Conservation (phyloP, 129 eudicot genomes). For the Scalesia atractyloides region DNA sequence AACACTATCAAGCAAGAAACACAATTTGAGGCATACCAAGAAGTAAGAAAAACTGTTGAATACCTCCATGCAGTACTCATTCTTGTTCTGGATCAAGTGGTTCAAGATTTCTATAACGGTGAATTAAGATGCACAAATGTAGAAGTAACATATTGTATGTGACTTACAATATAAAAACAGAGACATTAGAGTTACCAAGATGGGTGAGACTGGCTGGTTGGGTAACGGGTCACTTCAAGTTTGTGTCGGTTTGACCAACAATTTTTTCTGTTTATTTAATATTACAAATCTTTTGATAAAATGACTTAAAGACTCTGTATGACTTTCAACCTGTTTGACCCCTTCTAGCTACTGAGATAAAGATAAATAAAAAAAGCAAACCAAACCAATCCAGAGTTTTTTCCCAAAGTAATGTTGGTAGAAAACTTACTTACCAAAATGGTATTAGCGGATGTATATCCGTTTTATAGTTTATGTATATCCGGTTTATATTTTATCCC, state of each 20-base stretch:
- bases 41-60: background rate
- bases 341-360: background rate
- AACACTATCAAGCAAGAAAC: slow-evolving; percentile 21
- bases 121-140: slow-evolving; percentile 52
- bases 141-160: background rate
- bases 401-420: no score
- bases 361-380: background rate
- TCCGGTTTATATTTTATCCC: no score
- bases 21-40: background rate
- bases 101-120: slow-evolving; percentile 69
- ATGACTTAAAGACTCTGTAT: background rate
- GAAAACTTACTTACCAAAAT: no score
- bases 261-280: background rate
- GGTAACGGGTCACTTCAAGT: background rate
- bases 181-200: background rate
- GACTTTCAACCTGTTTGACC: background rate
- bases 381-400: background rate
- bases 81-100: slow-evolving; percentile 88
- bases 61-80: slow-evolving; percentile 99
- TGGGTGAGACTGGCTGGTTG: background rate
- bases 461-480: no score
- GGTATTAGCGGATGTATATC: no score
- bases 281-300: background rate
- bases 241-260: background rate
- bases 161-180: no score